These are phyloP conservation scores for Aechmea fasciata DNA, from an alignment of 176 grass and related monocot species.

Conservation along the genomic window DNA sequence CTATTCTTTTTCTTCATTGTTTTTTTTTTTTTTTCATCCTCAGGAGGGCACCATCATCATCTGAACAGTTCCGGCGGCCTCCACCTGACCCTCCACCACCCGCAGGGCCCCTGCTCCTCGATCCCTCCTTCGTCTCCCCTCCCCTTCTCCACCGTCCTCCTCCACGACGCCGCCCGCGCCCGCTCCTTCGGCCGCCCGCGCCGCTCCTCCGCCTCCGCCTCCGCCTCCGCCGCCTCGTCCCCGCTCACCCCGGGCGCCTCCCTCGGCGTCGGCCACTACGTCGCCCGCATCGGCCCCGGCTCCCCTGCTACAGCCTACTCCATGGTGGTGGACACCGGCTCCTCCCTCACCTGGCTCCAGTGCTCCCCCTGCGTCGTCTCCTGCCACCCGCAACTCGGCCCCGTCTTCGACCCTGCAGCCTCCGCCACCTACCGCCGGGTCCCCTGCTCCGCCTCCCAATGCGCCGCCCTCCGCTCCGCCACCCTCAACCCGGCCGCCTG, in stretches of 20 bases:
- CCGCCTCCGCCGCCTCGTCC: constrained; percentile 39
- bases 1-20: no score
- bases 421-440: constrained; percentile 57
- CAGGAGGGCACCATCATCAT: constrained; percentile 8
- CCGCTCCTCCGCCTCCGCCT: neutral
- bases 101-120: constrained; percentile 11
- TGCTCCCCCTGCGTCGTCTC: constrained; percentile 57
- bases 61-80: constrained; percentile 38
- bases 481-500: constrained; percentile 55
- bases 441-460: constrained; percentile 42
- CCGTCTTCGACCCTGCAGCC: constrained; percentile 47
- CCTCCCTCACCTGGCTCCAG: constrained; percentile 73
- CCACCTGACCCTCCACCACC: constrained; percentile 60
- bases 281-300: constrained; percentile 57
- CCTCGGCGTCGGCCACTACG: constrained; percentile 63
- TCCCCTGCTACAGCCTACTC: constrained; percentile 42
- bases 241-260: constrained; percentile 52
- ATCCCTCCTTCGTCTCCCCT: no score
- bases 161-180: no score
- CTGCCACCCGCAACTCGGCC: constrained; percentile 53
- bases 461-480: constrained; percentile 42
- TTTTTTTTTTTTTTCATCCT: no score
- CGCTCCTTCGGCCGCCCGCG: no score
- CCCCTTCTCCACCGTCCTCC: no score
- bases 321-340: constrained; percentile 76